phyloP scores from a whole-genome alignment of 192 early-diverging fungal species.

The Umbelopsis sp. region DNA sequence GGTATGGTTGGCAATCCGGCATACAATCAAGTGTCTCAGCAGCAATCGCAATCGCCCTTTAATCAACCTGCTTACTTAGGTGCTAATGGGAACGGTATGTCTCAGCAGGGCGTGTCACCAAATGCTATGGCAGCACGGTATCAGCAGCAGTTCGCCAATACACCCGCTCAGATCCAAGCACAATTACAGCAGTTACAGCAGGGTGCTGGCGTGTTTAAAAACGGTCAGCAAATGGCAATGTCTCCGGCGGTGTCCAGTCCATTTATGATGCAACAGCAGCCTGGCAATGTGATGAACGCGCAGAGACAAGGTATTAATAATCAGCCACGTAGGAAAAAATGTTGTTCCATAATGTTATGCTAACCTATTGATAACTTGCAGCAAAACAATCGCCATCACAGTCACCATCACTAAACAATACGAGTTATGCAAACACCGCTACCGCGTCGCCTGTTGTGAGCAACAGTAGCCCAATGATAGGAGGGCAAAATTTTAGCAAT shows the following conservation, averaged over 20 bases:
- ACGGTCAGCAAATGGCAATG: slow-evolving; percentile 23
- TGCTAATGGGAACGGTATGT: slow-evolving; percentile 2
- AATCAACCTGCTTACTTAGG: slow-evolving; percentile 8
- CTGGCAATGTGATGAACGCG: slow-evolving; percentile 26
- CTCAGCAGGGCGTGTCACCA: background rate
- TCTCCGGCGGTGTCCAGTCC: slow-evolving; percentile 14
- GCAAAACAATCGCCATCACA: slow-evolving; percentile 33
- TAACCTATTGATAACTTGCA: background rate
- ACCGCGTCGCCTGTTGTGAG: slow-evolving; percentile 26
- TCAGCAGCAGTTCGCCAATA: slow-evolving; percentile 3
- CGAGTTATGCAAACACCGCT: slow-evolving; percentile 12
- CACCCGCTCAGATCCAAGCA: slow-evolving; percentile 22
- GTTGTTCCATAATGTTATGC: background rate
- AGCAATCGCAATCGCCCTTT: slow-evolving; percentile 15
- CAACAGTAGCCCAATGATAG: slow-evolving; percentile 28
- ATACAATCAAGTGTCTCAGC: slow-evolving; percentile 1
- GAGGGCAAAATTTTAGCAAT: slow-evolving; percentile 24
- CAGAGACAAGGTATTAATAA: slow-evolving; percentile 1
- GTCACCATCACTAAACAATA: slow-evolving; percentile 28
- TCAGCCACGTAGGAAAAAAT: too few relatives aligned
- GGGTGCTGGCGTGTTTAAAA: slow-evolving; percentile 24
- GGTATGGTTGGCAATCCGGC: background rate
- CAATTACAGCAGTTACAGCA: slow-evolving; percentile 30
- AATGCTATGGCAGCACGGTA: slow-evolving; percentile 3
- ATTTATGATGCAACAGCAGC: slow-evolving; percentile 34